Base-by-base conservation (phyloP, 495 filamentous ascomycete genomes). In the Aspergillus asperescens region DNA sequence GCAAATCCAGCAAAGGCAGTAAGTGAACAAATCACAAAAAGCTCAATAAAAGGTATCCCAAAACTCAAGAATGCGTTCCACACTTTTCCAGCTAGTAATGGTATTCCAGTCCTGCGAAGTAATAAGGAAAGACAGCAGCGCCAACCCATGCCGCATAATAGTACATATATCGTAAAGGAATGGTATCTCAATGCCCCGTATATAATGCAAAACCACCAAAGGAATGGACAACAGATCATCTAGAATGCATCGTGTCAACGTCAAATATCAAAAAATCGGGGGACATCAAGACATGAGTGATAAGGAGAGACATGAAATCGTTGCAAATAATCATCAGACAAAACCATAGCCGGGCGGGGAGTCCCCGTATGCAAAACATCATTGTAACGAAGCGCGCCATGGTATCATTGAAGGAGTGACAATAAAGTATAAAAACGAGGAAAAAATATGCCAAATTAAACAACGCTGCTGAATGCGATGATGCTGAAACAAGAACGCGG, bases 121-220 rank as follows among this genome's bases (percentile, higher is more conserved):
- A 52, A 59, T 57, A 74, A 74, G 69, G 71, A 74, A 70, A 62
- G 71, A 72, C 66, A 62, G 71, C 68, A 70, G 66, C 69, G 69
- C 71, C 60, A 62, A 66, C 62, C 67, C 68, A 74, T 72, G 69
- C 69, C 56, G 63, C 52, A 55, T 70, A 66, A 51, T 70, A 61
- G 59, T 70, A 72, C 69, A 72, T 51, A 60, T 58, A 48, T 58
- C 55, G 45, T 50, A 63, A 71, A 69, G 68, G 69, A 71, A 63
- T 63, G 69, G 37, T 44, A 68, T 64, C 66, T 66, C 57, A 68
- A 71, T 72, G 69, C 69, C 69, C 53, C 62, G 42, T 57, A 23
- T 46, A 60, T 54, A 50, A 65, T 66, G 66, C 62, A 67, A 65
- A 64, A 31, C 44, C 46, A 61, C 40, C 48, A 56, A 71, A 71